These are phyloP conservation scores for Hanseniaspora singularis DNA, from an alignment of 805 yeast species.

Conservation along the genomic window DNA sequence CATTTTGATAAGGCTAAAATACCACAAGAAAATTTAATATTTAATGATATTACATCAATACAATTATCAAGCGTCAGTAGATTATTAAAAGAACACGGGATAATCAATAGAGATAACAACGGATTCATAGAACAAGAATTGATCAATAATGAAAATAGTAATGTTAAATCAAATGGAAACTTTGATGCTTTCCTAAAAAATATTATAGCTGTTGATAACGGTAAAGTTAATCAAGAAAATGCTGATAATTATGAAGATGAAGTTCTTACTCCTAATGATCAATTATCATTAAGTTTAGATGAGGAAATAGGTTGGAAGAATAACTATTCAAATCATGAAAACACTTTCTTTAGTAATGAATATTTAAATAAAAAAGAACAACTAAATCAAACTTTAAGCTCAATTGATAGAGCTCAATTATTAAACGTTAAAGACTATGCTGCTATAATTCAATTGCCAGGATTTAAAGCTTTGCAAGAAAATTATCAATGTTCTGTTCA, in stretches of 20 bases:
- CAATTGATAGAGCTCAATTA: too few relatives aligned
- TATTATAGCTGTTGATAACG: neutral
- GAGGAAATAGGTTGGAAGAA: constrained; percentile 4
- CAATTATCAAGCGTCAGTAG: constrained; percentile 7
- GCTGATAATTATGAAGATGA: neutral
- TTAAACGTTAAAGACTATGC: neutral
- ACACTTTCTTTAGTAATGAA: neutral
- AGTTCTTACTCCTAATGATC: neutral
- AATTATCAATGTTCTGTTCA: constrained; percentile 8
- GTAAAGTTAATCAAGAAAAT: neutral
- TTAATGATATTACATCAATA: constrained; percentile 7
- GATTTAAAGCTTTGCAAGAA: neutral
- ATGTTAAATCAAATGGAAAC: too few relatives aligned
- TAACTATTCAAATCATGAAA: neutral
- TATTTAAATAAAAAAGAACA: neutral
- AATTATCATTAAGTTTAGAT: neutral
- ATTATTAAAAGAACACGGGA: constrained; percentile 10
- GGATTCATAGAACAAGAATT: neutral
- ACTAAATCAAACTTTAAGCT: too few relatives aligned
- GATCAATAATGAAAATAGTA: neutral
- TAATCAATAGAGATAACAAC: neutral
- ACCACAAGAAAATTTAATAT: constrained; percentile 13
- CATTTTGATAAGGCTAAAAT: constrained; percentile 15
- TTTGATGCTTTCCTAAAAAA: constrained; percentile 10
- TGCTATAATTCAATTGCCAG: constrained; percentile 9